Base-by-base conservation (phyloP, 2,329 filamentous ascomycete genomes). In the Scedosporium apiospermum region DNA sequence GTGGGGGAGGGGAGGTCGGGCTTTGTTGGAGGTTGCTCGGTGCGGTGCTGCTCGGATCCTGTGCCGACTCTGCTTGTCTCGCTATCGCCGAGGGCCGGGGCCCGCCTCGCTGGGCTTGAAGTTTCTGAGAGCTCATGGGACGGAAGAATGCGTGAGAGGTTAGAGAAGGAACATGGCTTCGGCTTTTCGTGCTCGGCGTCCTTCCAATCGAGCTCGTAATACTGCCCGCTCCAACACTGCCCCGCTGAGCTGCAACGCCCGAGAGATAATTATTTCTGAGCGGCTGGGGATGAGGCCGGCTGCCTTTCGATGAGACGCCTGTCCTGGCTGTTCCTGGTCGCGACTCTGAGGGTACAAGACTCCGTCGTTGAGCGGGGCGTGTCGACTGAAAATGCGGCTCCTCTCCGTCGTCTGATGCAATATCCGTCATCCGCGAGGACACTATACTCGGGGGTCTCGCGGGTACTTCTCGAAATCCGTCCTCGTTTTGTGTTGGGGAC, bases 51-150 rank as follows among this genome's bases (percentile, higher is more conserved):
- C 49, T 44, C n/a, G 34, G 60, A 58, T 23, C 58, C 57, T 58
- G 26, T 44, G 44, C 9, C 30, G 63, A 26, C 62, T 66, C 51
- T 58, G 62, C 16, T 46, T 64, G 57, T 58, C 64, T 27, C 46
- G 65, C 3, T 55, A 62, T 27, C 62, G 61, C 3, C 38, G 61
- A 12, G 30, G 58, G n/a, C 57, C 61, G n/a, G 59, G 61, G n/a
- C 49, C 58, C 62, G 30, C 53, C 53, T 6, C 58, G 70, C 75
- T 98, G 95, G 62, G 92, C 92, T 76, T 98, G 93, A 60, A 98
- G 80, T 72, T 91, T 89, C 73, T 96, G 92, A 26, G 93, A 96
- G 76, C 93, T 98, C 91, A 99, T 96, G 46, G 95, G 95, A 23
- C 88, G 89, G 72, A 96, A 96, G 77, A 99, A 98, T 62, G 91